A percentile compares a stretch with the other conserved stretches of the same genome.
phyloP scores from a whole-genome alignment of 192 early-diverging fungal species.

The Chytriomyces confervae region DNA sequence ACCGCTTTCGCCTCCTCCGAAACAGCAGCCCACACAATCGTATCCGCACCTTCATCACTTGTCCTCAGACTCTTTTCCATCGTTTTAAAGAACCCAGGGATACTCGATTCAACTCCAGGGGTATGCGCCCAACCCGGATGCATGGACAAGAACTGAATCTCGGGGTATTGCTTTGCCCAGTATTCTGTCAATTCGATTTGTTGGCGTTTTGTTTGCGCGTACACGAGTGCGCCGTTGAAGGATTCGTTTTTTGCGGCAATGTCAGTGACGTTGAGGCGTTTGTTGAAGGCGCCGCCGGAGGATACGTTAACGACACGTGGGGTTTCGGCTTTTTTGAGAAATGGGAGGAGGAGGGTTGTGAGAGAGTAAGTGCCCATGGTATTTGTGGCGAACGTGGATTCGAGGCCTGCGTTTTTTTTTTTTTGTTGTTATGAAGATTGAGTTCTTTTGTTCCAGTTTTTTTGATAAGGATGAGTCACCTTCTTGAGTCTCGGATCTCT shows the following conservation, averaged over 20 bases:
- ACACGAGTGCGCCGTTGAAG: slow-evolving; percentile 33
- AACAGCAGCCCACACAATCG: slow-evolving; percentile 45
- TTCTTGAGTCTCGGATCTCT: slow-evolving; percentile 20
- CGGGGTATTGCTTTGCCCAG: slow-evolving; percentile 35
- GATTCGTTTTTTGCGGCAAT: background rate
- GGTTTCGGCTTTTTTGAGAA: background rate
- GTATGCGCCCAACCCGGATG: slow-evolving; percentile 43
- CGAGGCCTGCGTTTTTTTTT: background rate
- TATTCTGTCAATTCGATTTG: slow-evolving; percentile 41
- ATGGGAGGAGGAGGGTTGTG: slow-evolving; percentile 37
- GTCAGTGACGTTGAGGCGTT: slow-evolving; percentile 11
- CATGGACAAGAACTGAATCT: slow-evolving; percentile 33
- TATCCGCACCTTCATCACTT: slow-evolving; percentile 39
- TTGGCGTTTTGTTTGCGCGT: slow-evolving; percentile 43
- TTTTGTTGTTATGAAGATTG: no score
- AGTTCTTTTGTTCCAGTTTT: no score
- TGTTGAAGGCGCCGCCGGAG: slow-evolving; percentile 43
- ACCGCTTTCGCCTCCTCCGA: slow-evolving; percentile 16
- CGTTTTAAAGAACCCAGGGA: slow-evolving; percentile 35
- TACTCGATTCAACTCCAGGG: slow-evolving; percentile 25
- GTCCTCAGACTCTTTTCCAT: slow-evolving; percentile 29
- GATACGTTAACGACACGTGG: slow-evolving; percentile 30
- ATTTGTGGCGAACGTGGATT: slow-evolving; percentile 40
- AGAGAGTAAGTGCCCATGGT: slow-evolving; percentile 33
- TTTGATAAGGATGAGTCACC: background rate